These are phyloP conservation scores for Datura wrightii DNA, from an alignment of 257 asterid genomes.

Conservation along the genomic window DNA sequence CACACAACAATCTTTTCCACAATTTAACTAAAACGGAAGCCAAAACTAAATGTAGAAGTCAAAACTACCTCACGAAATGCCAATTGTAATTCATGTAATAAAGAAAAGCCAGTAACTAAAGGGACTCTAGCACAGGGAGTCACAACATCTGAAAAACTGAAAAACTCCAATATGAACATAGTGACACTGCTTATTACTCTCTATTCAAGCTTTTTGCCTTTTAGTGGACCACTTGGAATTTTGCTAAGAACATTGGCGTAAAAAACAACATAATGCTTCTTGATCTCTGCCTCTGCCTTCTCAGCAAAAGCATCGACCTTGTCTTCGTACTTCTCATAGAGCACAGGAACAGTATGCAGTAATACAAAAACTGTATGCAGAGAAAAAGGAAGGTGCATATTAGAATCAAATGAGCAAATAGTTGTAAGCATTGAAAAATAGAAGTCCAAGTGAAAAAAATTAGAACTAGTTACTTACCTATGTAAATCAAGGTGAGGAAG, in stretches of 20 bases:
- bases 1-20: conserved; percentile 2
- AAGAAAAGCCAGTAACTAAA: conserved; percentile 41
- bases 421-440: background rate
- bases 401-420: background rate
- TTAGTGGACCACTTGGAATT: conserved; percentile 68
- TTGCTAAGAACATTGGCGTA: conserved; percentile 69
- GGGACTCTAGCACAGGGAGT: conserved; percentile 44
- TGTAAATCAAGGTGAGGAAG: conserved; percentile 76
- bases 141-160: conserved; percentile 36
- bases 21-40: conserved; percentile 30
- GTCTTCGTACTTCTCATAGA: conserved; percentile 81
- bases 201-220: conserved; percentile 65
- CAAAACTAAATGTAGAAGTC: conserved; percentile 29
- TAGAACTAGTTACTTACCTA: conserved; percentile 47
- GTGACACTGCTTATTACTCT: conserved; percentile 29
- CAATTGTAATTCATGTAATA: conserved; percentile 21
- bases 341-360: conserved; percentile 77
- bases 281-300: conserved; percentile 84
- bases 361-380: conserved; percentile 55
- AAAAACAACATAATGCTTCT: conserved; percentile 76
- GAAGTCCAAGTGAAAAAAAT: background rate
- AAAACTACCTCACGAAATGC: conserved; percentile 42
- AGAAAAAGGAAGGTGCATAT: background rate
- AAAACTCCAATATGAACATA: conserved; percentile 33
- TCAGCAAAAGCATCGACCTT: conserved; percentile 81